Evolutionary conservation across 2,329 filamentous ascomycete species (phyloP).

Genomic region (Dothistroma septosporum): DNA sequence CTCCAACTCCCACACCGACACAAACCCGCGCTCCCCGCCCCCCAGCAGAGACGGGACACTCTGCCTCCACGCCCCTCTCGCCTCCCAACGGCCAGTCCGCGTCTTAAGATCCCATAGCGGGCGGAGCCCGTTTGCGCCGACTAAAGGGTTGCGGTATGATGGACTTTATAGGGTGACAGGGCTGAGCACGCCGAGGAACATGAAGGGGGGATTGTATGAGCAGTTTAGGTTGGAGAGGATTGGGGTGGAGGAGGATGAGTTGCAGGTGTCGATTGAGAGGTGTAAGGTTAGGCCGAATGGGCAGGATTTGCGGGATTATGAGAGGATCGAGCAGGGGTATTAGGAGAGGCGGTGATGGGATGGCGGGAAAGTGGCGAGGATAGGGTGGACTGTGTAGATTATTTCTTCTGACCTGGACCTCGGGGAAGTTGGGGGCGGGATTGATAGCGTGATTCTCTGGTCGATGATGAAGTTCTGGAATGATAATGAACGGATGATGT

Average conservation of each 20-base stretch:
- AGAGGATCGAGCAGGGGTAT: constrained; percentile 20
- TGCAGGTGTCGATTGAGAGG: constrained; percentile 13
- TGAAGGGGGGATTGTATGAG: constrained; percentile 27
- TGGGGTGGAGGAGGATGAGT: constrained; percentile 3
- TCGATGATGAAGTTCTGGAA: too few species aligned
- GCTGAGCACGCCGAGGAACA: constrained; percentile 16
- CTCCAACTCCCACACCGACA: constrained; percentile 24
- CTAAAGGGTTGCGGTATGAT: constrained; percentile 25
- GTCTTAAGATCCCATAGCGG: constrained; percentile 21
- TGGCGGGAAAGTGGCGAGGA: too few species aligned
- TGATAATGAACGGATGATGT: too few species aligned
- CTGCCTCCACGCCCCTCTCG: constrained; percentile 18
- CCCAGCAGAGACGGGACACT: constrained; percentile 17
- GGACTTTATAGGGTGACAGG: constrained; percentile 24
- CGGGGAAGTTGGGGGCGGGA: too few species aligned
- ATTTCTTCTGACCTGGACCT: not conserved
- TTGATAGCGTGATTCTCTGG: too few species aligned
- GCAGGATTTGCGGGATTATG: constrained; percentile 19
- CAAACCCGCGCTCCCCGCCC: constrained; percentile 18
- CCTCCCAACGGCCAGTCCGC: constrained; percentile 16
- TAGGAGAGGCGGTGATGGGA: not conserved
- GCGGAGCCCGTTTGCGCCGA: constrained; percentile 15
- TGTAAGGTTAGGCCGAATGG: constrained; percentile 17
- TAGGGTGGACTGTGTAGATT: too few species aligned
- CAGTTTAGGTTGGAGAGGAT: constrained; percentile 25